These are phyloP conservation scores for Babjeviella inositovora DNA, from an alignment of 805 yeast species.

Conservation along the genomic window DNA sequence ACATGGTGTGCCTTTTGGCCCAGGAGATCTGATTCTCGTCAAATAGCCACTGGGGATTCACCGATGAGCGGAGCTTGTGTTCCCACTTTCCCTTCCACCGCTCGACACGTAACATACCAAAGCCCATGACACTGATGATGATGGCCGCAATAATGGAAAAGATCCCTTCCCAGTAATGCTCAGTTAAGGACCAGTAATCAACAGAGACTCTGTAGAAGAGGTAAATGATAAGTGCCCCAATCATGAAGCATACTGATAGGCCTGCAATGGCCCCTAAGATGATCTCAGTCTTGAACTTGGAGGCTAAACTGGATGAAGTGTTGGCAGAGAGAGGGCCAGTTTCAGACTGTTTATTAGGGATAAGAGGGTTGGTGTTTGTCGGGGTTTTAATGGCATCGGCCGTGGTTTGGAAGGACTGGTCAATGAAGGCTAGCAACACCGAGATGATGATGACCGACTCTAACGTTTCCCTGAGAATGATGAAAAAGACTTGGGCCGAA, in stretches of 20 bases:
- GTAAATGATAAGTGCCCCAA: slow-evolving; percentile 19
- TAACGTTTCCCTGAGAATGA: slow-evolving; percentile 25
- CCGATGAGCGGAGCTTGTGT: too few relatives aligned
- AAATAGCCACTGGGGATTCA: slow-evolving; percentile 14
- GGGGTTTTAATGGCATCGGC: too few relatives aligned
- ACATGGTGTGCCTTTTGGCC: slow-evolving; percentile 20
- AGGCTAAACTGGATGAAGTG: too few relatives aligned
- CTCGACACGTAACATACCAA: slow-evolving; percentile 21
- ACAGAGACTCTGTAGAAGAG: slow-evolving; percentile 22
- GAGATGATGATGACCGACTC: slow-evolving; percentile 30
- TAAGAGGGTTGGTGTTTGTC: too few relatives aligned
- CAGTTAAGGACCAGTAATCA: slow-evolving; percentile 26
- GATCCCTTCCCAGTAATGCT: slow-evolving; percentile 30
- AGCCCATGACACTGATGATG: slow-evolving; percentile 27
- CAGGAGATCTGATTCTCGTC: slow-evolving; percentile 15
- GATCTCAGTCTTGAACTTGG: too few relatives aligned
- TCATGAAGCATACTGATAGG: slow-evolving; percentile 16
- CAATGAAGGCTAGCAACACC: slow-evolving; percentile 26
- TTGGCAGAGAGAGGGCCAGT: too few relatives aligned
- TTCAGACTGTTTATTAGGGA: too few relatives aligned
- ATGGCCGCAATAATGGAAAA: slow-evolving; percentile 25
- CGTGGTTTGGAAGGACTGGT: slow-evolving; percentile 19
- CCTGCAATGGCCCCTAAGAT: slow-evolving; percentile 24
- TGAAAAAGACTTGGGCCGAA: slow-evolving; percentile 27
- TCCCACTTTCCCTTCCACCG: slow-evolving; percentile 25